Base-by-base conservation (phyloP, 1,139 yeast species). In the Hansenula anomala region DNA sequence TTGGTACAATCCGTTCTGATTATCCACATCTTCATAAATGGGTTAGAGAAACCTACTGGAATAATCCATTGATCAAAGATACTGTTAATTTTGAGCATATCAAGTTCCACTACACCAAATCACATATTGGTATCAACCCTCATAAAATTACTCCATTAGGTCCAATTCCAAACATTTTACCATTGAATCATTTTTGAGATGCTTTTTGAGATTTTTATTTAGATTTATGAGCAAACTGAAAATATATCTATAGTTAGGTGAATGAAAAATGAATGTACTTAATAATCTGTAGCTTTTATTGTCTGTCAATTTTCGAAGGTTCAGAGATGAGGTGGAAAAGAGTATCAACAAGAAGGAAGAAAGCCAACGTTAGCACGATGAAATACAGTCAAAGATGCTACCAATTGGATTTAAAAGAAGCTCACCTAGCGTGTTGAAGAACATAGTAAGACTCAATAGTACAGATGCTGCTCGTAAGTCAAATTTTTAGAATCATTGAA, bases 21-120 rank as follows among this genome's bases (percentile, higher is more conserved):
- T 92, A 78, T 59, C 97, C 97, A 18, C 63, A 71, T 53, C 64
- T 89, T 39, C 83, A 88, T 64, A 67, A 77, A 46, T 90, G 96
- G 95, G 60, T 89, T 51, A 71, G 84, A 54, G 78, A 83, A 50
- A 71, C 92, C 53, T 92, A 90, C 66, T 89, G 96, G 96, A 82
- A 84, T 54, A 58, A 75, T 44, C 78, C 80, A 15, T 89, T 83
- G 6, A 86, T 90, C 65, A 74, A 73, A 51, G 76, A 76, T 31
- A 87, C 97, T 14, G 88, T 96, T 17, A 71, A 86, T 59, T 88
- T 90, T 56, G 86, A 83, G 34, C 97, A 90, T 61, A 90, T 90
- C 68, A 90, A 90, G 63, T 68, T 69, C 51, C 97, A 90, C 63
- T 92, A 90, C 67, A 88, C 96, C 37, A 78, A 73, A 62, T 80